A percentile compares a stretch with the other conserved stretches of the same genome.
Evolutionary conservation across 2,329 filamentous ascomycete species (phyloP).

Genomic region (Endoconidiophora laricicola): DNA sequence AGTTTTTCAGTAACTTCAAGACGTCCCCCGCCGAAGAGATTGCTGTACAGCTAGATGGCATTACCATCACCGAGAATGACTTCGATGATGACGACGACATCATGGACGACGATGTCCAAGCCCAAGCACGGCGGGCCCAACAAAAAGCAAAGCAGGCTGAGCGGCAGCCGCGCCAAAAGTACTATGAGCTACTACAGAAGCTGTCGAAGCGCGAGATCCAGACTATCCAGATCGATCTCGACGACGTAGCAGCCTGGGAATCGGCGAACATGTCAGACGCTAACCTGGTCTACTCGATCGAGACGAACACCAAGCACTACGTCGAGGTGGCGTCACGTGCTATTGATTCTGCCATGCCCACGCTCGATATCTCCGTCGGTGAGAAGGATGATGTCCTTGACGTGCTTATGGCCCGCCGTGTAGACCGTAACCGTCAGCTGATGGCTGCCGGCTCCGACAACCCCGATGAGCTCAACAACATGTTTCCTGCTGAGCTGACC

Average conservation of each 20-base stretch:
- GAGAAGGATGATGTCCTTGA: constrained; percentile 98
- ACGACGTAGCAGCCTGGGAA: constrained; percentile 76
- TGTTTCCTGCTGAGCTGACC: constrained; percentile 83
- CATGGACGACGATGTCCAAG: constrained; percentile 64
- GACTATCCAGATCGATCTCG: constrained; percentile 73
- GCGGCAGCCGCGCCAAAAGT: constrained; percentile 58
- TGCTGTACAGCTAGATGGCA: constrained; percentile 64
- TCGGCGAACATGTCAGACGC: constrained; percentile 49
- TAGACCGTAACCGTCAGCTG: constrained; percentile 68
- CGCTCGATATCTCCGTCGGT: constrained; percentile 54
- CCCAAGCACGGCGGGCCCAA: constrained; percentile 27
- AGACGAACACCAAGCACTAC: constrained; percentile 87
- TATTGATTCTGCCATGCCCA: constrained; percentile 72
- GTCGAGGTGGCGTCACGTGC: constrained; percentile 81
- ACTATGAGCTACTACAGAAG: constrained; percentile 73
- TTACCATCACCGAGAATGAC: constrained; percentile 76
- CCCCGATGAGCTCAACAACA: constrained; percentile 48
- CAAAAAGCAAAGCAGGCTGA: constrained; percentile 32
- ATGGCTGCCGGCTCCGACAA: constrained; percentile 50
- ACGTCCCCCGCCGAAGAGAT: constrained; percentile 53
- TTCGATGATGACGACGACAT: constrained; percentile 61
- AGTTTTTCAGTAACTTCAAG: constrained; percentile 82
- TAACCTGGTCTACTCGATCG: constrained; percentile 67
- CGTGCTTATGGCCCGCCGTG: constrained; percentile 84
- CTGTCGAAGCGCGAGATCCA: constrained; percentile 63